Evolutionary conservation across 306 rosid genomes (phyloP).

Genomic region (Betula pendula): DNA sequence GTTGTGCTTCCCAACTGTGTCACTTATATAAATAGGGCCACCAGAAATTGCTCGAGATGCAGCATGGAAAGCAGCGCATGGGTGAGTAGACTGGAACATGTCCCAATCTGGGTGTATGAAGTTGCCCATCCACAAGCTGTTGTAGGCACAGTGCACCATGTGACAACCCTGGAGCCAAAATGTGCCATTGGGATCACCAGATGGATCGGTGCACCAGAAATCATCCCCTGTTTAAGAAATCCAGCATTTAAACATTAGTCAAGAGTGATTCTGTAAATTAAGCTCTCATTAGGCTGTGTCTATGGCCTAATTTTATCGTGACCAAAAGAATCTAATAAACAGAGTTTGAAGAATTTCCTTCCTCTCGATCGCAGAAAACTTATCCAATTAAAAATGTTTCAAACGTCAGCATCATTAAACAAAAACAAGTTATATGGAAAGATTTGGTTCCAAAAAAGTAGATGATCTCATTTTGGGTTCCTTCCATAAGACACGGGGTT

Average conservation of each 20-base stretch:
- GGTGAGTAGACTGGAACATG: slow-evolving; percentile 95
- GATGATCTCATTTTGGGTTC: background rate
- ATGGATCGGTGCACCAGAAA: slow-evolving; percentile 92
- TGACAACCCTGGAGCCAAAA: slow-evolving; percentile 98
- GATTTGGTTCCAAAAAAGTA: background rate
- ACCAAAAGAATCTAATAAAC: no score
- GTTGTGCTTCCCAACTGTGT: slow-evolving; percentile 75
- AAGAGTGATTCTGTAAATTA: background rate
- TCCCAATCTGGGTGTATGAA: slow-evolving; percentile 98
- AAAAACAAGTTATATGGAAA: background rate
- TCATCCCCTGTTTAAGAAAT: slow-evolving; percentile 66
- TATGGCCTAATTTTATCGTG: no score
- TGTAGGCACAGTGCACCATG: slow-evolving; percentile 97
- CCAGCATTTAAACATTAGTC: background rate
- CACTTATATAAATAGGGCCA: slow-evolving; percentile 88
- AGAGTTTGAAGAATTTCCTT: no score
- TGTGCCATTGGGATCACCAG: slow-evolving; percentile 90
- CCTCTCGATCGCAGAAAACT: no score
- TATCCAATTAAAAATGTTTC: background rate
- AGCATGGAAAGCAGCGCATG: slow-evolving; percentile 91
- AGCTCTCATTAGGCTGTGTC: background rate
- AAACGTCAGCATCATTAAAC: background rate
- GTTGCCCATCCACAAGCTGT: slow-evolving; percentile 96
- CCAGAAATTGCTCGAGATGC: slow-evolving; percentile 96
- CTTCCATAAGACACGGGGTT: no score